Evolutionary conservation across 2,329 filamentous ascomycete species (phyloP).

Genomic region (Simplicillium aogashimaense): DNA sequence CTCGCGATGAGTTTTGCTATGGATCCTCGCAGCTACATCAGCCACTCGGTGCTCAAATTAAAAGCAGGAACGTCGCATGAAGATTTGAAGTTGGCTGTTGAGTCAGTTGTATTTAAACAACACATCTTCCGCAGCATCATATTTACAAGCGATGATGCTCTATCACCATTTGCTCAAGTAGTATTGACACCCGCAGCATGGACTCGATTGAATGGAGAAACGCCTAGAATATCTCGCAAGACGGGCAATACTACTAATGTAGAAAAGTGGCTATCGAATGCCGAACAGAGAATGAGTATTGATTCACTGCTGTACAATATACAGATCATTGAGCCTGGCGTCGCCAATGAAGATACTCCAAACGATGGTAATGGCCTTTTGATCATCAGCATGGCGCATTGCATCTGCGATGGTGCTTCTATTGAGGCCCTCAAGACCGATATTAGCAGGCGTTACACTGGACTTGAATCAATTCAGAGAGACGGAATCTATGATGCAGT

Average conservation of each 20-base stretch:
- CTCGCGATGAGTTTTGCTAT: slow-evolving; percentile 21
- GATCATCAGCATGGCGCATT: slow-evolving; percentile 24
- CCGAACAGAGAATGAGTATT: slow-evolving; percentile 12
- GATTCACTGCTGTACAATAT: slow-evolving; percentile 7
- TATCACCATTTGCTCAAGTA: slow-evolving; percentile 23
- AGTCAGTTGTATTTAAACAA: slow-evolving; percentile 14
- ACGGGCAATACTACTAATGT: slow-evolving; percentile 10
- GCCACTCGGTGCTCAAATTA: slow-evolving; percentile 7
- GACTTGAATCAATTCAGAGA: slow-evolving; percentile 5
- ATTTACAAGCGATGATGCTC: slow-evolving; percentile 18
- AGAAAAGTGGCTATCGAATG: slow-evolving; percentile 5
- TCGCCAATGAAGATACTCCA: too few species aligned
- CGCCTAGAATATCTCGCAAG: background rate
- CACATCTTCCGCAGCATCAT: slow-evolving; percentile 22
- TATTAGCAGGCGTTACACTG: slow-evolving; percentile 12
- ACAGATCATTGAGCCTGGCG: background rate
- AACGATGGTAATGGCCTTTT: slow-evolving; percentile 5
- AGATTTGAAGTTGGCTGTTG: slow-evolving; percentile 14
- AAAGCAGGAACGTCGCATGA: slow-evolving; percentile 11
- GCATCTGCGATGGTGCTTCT: slow-evolving; percentile 25
- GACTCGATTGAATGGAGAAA: background rate
- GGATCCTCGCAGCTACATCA: slow-evolving; percentile 10
- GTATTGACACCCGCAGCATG: slow-evolving; percentile 12
- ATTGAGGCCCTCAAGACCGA: slow-evolving; percentile 21
- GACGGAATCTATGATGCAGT: slow-evolving; percentile 8